Evolutionary conservation across 225 moss, liverwort and hornwort genomes (phyloP), one percentile per base, ranked within the genome.

Genomic region (Antitrichia curtipendula): DNA sequence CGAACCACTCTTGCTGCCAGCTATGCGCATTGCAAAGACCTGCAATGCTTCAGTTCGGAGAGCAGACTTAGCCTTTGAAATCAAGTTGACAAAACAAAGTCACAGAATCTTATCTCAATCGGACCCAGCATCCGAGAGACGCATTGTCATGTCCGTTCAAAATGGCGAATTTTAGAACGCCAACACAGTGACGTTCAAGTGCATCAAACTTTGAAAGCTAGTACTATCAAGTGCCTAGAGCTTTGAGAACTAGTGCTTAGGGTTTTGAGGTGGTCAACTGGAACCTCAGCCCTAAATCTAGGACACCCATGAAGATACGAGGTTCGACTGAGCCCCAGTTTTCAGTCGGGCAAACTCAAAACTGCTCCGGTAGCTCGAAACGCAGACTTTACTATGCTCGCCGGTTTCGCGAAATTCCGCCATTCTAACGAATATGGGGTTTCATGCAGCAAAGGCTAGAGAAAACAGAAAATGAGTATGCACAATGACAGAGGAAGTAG

Each of bases 1-100:
- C 45, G 96, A 92, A 54, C 93, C 88, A 38, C 56, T 52, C 83
- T 91, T 89, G 88, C 95, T 92, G 22, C 96, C 97, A 57, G 96
- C 94, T 74, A 98, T 65, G 53, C 91, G 95, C 93, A 95, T 92
- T 66, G 92, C 98, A 73, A 98, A 91, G 63, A 97, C 96, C 92
- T 94, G 91, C 82, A 89, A 82, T 79, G 57, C 60, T 85, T 75
- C 75, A 71, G 29, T 82, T 86, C 3, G 59, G 57, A 84, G 32
- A 21, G 75, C 41, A 68, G 69, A 81, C 63, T 90, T 87, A 90
- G 90, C 77, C 57, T 87, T 69, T 64, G 38, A 81, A 84, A 90
- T 82, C 59, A 80, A 75, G 20, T 84, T 75, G 60, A 76, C 25
- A 52, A 66, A 89, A 65, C 62, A 45, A 27, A 78, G 58, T 47